Base-by-base conservation (phyloP, 371 early-diverging fungal genomes). In the Apophysomyces sp. region DNA sequence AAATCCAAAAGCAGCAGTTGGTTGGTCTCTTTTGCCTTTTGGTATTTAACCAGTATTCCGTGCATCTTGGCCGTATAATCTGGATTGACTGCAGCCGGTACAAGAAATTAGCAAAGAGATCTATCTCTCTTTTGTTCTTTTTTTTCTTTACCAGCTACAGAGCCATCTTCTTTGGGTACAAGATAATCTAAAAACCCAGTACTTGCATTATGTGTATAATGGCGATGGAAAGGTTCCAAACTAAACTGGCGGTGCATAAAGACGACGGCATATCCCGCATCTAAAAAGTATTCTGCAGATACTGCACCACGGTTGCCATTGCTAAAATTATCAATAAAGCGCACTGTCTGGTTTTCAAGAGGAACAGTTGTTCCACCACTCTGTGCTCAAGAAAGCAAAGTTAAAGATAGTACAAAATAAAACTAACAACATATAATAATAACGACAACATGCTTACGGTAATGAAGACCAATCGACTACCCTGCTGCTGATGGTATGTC, bases 271-370 rank as follows among this genome's bases (percentile, higher is more conserved):
- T 98, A 98, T 6, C 95, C 98, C 2, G 82, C 74, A 44, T 92
- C 91, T 37, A 99, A 65, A 69, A 99, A 97, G 69, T 89, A 89
- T 76, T 99, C 99, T 27, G 98, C 95, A 16, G 97, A 97, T 3
- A 89, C 87, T 3, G 98, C 94, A 32, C 99, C 99, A 27, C 99
- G 91, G 2, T 92, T 97, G 27, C 99, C 99, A 13, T 93, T 95
- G 58, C 93, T 92, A 71, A 99, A 98, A 82, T 99, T 99, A 77
- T 99, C 99, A 60, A 99, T 87, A 74, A 97, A 99, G n/a, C 99
- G 91, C 29, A 99, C 98, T 5, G 97, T 99, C 65, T 98, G 89
- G 61, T 90, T 88, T 71, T 99, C 98, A 15, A 99, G 79, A 16
- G 98, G 98, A 15, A 98, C 98, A 0, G 95, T 96, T 1, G 99